phyloP scores from a whole-genome alignment of 129 eudicot species.

The Erigeron canadensis region DNA sequence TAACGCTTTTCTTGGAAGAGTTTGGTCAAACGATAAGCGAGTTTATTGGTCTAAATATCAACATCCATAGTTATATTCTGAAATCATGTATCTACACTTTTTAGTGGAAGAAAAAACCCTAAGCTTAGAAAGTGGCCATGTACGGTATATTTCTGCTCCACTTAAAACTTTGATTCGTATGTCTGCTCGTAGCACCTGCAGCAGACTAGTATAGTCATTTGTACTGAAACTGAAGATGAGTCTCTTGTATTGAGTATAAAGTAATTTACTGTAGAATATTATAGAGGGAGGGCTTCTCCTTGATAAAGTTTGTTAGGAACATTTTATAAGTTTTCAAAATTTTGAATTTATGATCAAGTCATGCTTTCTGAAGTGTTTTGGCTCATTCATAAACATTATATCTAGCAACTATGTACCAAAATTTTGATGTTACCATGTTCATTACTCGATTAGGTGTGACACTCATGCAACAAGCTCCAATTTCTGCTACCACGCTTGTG shows the following conservation, averaged over 20 bases:
- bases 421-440: constrained; percentile 13
- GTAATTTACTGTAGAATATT: constrained; percentile 4
- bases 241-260: not conserved
- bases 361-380: constrained; percentile 3
- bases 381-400: not conserved
- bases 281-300: constrained; percentile 19
- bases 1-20: no score
- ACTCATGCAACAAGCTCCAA: constrained; percentile 47
- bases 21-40: no score
- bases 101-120: constrained; percentile 10
- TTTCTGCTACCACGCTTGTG: constrained; percentile 59
- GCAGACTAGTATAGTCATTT: not conserved
- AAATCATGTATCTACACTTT: no score
- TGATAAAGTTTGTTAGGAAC: not conserved
- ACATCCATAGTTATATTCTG: no score
- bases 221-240: constrained; percentile 1
- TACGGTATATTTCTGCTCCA: not conserved
- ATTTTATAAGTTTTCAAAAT: not conserved
- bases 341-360: not conserved
- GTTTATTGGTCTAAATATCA: no score
- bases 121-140: not conserved
- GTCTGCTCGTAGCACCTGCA: constrained; percentile 1
- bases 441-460: constrained; percentile 59
- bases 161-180: not conserved
- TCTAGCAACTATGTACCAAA: constrained; percentile 9